phyloP scores from a whole-genome alignment of 164 flowering plant species.

The Nelumbo lutea region DNA sequence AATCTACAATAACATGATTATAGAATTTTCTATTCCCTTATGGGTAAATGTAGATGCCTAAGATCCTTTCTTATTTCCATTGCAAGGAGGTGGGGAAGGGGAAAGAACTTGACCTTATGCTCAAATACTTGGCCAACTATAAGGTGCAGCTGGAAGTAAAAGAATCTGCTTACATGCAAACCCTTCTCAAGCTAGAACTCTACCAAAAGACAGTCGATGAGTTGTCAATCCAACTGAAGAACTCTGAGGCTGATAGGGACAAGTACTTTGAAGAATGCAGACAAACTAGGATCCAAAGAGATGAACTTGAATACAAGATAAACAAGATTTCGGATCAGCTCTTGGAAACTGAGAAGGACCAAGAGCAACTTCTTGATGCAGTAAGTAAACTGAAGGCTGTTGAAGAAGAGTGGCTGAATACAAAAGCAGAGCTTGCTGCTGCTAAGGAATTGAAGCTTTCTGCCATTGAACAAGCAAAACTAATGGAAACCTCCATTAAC shows the following conservation, averaged over 20 bases:
- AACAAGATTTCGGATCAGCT: constrained; percentile 25
- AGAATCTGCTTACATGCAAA: constrained; percentile 45
- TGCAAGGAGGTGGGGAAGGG: constrained; percentile 21
- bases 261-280: constrained; percentile 21
- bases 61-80: constrained; percentile 3
- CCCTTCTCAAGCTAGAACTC: constrained; percentile 40
- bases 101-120: constrained; percentile 28
- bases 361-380: constrained; percentile 27
- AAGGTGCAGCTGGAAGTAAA: constrained; percentile 59
- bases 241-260: constrained; percentile 35
- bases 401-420: constrained; percentile 26
- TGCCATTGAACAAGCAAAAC: constrained; percentile 26
- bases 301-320: constrained; percentile 38
- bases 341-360: constrained; percentile 18
- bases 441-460: not conserved
- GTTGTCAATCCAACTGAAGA: constrained; percentile 30
- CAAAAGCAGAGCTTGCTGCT: constrained; percentile 31
- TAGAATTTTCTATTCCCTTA: not conserved
- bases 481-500: constrained; percentile 23
- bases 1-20: not conserved
- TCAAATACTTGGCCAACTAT: constrained; percentile 44
- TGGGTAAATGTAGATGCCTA: not conserved
- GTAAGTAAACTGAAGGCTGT: constrained; percentile 25
- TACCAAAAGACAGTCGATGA: constrained; percentile 32
- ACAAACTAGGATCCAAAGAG: constrained; percentile 20